phyloP scores from a whole-genome alignment of 148 eudicot genomes.

The Camellia lanceoleosa region DNA sequence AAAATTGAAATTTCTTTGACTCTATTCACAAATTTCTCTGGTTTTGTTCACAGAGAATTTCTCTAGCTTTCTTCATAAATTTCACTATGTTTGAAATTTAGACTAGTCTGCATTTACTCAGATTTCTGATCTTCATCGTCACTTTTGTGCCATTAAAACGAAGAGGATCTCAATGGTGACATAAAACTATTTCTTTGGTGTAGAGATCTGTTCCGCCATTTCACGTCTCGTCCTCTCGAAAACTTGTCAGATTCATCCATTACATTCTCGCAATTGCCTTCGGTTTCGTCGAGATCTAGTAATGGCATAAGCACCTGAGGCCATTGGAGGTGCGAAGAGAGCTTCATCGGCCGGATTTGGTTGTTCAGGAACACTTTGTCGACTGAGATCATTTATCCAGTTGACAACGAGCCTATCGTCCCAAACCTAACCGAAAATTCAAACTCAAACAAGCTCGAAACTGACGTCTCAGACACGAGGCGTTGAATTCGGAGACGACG shows the following conservation, averaged over 20 bases:
- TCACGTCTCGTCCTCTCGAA: conserved; percentile 45
- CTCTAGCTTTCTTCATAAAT: too few relatives aligned
- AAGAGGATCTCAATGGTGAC: conserved; percentile 57
- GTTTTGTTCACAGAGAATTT: too few relatives aligned
- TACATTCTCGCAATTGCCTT: conserved; percentile 11
- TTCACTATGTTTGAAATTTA: neutral
- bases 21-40: too few relatives aligned
- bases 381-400: conserved; percentile 39
- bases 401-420: neutral
- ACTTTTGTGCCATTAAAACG: conserved; percentile 37
- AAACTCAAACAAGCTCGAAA: conserved; percentile 43
- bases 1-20: too few relatives aligned
- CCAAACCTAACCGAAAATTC: conserved; percentile 45
- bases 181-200: conserved; percentile 68
- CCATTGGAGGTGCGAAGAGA: conserved; percentile 63
- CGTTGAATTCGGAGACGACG: conserved; percentile 50
- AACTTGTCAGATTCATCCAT: conserved; percentile 12
- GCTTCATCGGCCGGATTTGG: conserved; percentile 68
- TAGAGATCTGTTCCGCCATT: conserved; percentile 50
- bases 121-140: neutral
- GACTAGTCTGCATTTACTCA: neutral
- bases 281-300: conserved; percentile 33
- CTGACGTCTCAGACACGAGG: neutral
- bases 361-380: conserved; percentile 56
- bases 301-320: conserved; percentile 55